Base-by-base conservation (phyloP, 768 basidiomycete genomes). In the Pholiota molesta region DNA sequence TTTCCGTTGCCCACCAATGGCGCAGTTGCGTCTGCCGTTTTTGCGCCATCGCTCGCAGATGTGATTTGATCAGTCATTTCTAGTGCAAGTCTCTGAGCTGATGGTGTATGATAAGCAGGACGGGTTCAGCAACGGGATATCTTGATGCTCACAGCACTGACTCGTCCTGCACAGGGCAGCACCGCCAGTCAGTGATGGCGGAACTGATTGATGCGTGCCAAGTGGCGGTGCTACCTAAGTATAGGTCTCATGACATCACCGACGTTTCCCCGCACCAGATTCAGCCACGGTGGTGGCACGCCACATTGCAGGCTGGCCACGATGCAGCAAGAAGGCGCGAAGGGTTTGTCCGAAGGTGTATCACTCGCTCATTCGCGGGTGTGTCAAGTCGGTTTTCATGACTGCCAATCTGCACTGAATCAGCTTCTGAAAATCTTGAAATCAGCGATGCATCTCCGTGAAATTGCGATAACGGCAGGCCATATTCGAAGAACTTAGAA, bases 401-500 rank as follows among this genome's bases (percentile, higher is more conserved):
- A 44, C 55, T 45, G 57, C 11, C 47, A 49, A 49, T 49, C 47
- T 28, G 17, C 16, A 28, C 49, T 28, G 47, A 13, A 31, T 56
- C 40, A 26, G 23, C 26, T 56, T 55, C 19, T 28, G 55, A 29
- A 47, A 13, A 58, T 26, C 47, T 49, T 49, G 26, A 28, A 31
- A 54, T 19, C 23, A 17, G 42, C 19, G 40, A 57, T 57, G 42
- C 21, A 57, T 57, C 42, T 45, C 28, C 55, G 45, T 26, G 57
- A 51, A 58, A 52, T 58, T 58, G 57, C 47, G 57, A 52, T 58
- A 58, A 58, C 57, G 57, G 57, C 47, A 58, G 23, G 47, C 47
- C 40, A 9, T 23, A 49, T 10, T 49, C 11, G 21, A 44, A 44
- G 47, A 23, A 21, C 47, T 49, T 49, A 28, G 45, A 58, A 58